Conservation (phyloP, 177 flowering plant genomes). For the Vitis hybrid region DNA sequence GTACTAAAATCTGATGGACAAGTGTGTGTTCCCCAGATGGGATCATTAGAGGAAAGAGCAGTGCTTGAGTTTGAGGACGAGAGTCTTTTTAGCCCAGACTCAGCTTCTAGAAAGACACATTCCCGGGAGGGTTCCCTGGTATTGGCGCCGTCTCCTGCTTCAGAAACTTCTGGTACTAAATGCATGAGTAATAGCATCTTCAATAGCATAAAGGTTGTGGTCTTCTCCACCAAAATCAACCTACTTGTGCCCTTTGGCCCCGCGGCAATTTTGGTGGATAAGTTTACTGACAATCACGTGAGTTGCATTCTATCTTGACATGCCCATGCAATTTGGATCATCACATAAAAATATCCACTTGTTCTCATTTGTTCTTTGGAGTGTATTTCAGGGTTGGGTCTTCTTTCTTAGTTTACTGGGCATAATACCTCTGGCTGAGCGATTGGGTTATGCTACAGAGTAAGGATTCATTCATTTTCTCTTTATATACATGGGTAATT, state of each 20-base stretch:
- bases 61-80: slow-evolving; percentile 41
- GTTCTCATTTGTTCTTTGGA: neutral
- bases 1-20: neutral
- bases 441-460: slow-evolving; percentile 63
- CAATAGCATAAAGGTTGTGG: slow-evolving; percentile 38
- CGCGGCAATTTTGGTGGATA: slow-evolving; percentile 36
- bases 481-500: neutral
- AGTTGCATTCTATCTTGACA: slow-evolving; percentile 16
- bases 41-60: slow-evolving; percentile 24
- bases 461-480: slow-evolving; percentile 17
- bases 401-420: slow-evolving; percentile 53
- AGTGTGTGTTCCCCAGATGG: slow-evolving; percentile 34
- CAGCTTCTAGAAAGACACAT: slow-evolving; percentile 23
- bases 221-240: slow-evolving; percentile 44
- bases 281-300: slow-evolving; percentile 34
- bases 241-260: slow-evolving; percentile 55
- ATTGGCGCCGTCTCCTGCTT: slow-evolving; percentile 9
- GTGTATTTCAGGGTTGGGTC: slow-evolving; percentile 52
- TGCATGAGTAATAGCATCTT: slow-evolving; percentile 17
- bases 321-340: neutral
- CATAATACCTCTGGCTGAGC: slow-evolving; percentile 61
- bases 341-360: neutral
- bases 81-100: slow-evolving; percentile 34
- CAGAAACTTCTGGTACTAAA: slow-evolving; percentile 9
- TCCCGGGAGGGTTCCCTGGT: slow-evolving; percentile 16